Conservation (phyloP, 352 stramenopile species). For the Phytopythium litorale region DNA sequence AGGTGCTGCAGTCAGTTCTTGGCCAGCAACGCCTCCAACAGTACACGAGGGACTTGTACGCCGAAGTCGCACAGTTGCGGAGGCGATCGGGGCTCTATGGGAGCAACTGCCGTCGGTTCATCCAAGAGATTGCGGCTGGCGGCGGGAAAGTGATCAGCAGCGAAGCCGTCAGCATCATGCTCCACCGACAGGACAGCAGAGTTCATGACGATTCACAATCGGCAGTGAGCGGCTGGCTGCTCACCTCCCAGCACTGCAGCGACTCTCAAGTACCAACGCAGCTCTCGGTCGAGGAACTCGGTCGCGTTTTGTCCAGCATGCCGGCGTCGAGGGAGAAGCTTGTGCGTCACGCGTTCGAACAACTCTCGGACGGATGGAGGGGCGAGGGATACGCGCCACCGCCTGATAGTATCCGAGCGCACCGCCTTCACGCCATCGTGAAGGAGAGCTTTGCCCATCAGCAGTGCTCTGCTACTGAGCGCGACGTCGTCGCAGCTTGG, state of each 20-base stretch:
- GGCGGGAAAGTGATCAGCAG: slow-evolving; percentile 5
- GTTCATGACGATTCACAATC: background rate
- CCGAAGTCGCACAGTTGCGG: slow-evolving; percentile 31
- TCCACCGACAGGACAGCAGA: background rate
- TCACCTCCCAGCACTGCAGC: slow-evolving; percentile 43
- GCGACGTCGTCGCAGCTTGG: slow-evolving; percentile 26
- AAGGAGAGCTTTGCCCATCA: slow-evolving; percentile 41
- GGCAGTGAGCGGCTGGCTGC: background rate
- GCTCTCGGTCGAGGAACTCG: slow-evolving; percentile 25
- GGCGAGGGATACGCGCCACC: slow-evolving; percentile 38
- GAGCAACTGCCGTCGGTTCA: slow-evolving; percentile 11
- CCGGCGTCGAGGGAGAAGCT: slow-evolving; percentile 32
- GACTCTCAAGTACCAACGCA: slow-evolving; percentile 14
- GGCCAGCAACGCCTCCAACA: slow-evolving; percentile 29
- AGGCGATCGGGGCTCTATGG: slow-evolving; percentile 31
- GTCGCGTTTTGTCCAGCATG: slow-evolving; percentile 33
- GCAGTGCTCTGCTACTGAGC: slow-evolving; percentile 18
- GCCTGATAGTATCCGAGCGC: slow-evolving; percentile 37
- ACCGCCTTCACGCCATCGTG: slow-evolving; percentile 39
- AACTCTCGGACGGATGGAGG: slow-evolving; percentile 42
- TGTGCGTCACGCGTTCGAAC: slow-evolving; percentile 47
- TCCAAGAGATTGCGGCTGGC: slow-evolving; percentile 16
- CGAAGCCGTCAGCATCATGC: background rate
- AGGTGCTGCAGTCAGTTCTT: slow-evolving; percentile 52
- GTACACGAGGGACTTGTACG: slow-evolving; percentile 43